Evolutionary conservation across 768 basidiomycete genomes (phyloP).

Genomic region (Lentinula guzmanii): DNA sequence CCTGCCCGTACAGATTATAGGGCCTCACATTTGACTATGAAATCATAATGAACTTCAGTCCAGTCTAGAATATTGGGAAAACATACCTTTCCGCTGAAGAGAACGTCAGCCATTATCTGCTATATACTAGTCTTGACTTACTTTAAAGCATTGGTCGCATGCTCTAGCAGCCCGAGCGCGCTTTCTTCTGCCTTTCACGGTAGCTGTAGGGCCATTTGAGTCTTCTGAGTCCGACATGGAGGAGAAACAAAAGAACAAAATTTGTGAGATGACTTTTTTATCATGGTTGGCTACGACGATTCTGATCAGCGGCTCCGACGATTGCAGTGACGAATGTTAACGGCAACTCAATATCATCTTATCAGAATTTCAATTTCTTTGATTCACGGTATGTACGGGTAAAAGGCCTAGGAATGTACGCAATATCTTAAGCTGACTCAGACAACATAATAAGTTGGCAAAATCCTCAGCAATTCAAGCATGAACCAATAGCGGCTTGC

Average conservation of each 20-base stretch:
- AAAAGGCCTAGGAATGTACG: neutral
- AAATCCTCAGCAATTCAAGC: constrained; percentile 44
- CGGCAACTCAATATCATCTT: neutral
- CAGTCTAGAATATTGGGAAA: neutral
- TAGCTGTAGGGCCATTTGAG: neutral
- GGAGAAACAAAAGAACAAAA: neutral
- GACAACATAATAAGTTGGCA: constrained; percentile 44
- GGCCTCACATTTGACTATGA: neutral
- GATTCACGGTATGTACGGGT: neutral
- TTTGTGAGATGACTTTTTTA: neutral
- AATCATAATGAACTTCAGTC: neutral
- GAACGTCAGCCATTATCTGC: neutral
- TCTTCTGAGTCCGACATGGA: constrained; percentile 1
- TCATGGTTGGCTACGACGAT: neutral
- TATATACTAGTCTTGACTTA: neutral
- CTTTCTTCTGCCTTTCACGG: neutral
- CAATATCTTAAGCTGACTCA: neutral
- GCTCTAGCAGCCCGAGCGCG: neutral
- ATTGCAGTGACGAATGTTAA: neutral
- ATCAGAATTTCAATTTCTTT: neutral
- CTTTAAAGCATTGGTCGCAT: neutral
- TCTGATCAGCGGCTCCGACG: neutral
- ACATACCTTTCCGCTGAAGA: neutral
- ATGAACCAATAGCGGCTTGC: constrained; percentile 48
- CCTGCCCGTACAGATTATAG: too few species aligned